Base-by-base conservation (phyloP, 768 basidiomycete species). In the Trametes villosa region DNA sequence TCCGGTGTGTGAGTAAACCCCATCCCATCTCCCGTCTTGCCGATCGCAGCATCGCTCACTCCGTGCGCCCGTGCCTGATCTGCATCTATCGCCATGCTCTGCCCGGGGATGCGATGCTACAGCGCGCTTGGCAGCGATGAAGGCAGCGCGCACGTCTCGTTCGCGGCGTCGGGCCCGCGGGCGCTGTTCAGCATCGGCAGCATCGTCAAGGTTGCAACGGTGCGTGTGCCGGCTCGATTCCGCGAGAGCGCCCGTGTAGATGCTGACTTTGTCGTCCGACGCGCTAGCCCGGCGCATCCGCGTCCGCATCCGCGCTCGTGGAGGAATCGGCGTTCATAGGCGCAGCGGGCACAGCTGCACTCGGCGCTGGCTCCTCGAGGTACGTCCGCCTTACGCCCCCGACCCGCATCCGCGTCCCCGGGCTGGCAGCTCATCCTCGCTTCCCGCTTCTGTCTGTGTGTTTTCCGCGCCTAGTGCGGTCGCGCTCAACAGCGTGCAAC, bases 251-350 rank as follows among this genome's bases (percentile, higher is more conserved):
- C n/a, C n/a, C n/a, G n/a, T n/a, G n/a, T n/a, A n/a, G n/a, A n/a
- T n/a, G n/a, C n/a, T n/a, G n/a, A n/a, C n/a, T n/a, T n/a, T n/a
- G 26, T 7, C 24, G 24, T 24, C 9, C 11, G 15, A 13, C 20
- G 20, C 9, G 12, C 40, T 22, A 80, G 80, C 62, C 57, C 72
- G 49, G 26, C 30, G 11, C 49, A 9, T 31, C 51, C n/a, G 29
- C 38, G n/a, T 41, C 36, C 34, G 27, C 27, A 26, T 22, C 29
- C 29, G n/a, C n/a, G n/a, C n/a, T n/a, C n/a, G n/a, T n/a, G n/a
- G 29, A 34, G 17, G 26, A 47, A 20, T 12, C 33, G 7, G 73
- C 77, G 6, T 75, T 75, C 63, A 68, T 81, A 46, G 81, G 81
- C 50, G 76, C 74, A 15, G 53, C 56, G 20, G 63, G 51, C 53